Conservation (phyloP, 2,329 filamentous ascomycete genomes). For the Talaromyces sp. region DNA sequence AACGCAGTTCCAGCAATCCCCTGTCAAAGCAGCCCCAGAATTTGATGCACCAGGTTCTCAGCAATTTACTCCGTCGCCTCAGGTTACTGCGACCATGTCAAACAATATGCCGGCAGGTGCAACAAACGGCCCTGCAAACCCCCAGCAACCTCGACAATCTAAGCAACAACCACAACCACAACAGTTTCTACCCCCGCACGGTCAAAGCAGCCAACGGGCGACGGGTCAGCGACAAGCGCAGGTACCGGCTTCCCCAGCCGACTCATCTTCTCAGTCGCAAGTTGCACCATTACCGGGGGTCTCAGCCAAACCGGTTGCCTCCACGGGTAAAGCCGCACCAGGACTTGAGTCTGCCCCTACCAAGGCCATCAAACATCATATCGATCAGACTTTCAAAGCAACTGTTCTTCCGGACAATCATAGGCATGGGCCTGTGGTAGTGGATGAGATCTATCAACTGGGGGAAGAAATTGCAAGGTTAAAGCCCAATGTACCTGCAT, state of each 20-base stretch:
- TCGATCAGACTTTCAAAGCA: conserved; percentile 44
- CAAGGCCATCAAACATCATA: conserved; percentile 33
- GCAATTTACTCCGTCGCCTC: conserved; percentile 30
- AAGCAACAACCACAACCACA: conserved; percentile 24
- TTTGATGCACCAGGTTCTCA: conserved; percentile 34
- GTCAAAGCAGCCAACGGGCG: conserved; percentile 22
- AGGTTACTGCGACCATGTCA: conserved; percentile 26
- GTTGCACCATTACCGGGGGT: conserved; percentile 24
- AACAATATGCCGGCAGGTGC: conserved; percentile 28
- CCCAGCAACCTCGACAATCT: conserved; percentile 31
- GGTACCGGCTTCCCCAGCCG: conserved; percentile 26
- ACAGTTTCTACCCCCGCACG: conserved; percentile 10
- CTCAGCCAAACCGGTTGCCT: conserved; percentile 24
- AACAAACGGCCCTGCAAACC: conserved; percentile 38
- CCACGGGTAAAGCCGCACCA: conserved; percentile 26
- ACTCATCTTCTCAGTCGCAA: conserved; percentile 25
- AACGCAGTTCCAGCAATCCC: conserved; percentile 41
- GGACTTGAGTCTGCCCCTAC: conserved; percentile 29
- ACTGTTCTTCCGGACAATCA: conserved; percentile 46
- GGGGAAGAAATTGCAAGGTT: conserved; percentile 62
- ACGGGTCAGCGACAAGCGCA: conserved; percentile 33
- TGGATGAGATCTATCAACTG: conserved; percentile 59
- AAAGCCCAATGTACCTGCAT: conserved; percentile 68
- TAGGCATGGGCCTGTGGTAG: conserved; percentile 66
- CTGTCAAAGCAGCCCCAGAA: conserved; percentile 47